A percentile compares a stretch with the other conserved stretches of the same genome.
Evolutionary conservation across 2,329 filamentous ascomycete species (phyloP).

Genomic region (Akanthomyces lecanii): DNA sequence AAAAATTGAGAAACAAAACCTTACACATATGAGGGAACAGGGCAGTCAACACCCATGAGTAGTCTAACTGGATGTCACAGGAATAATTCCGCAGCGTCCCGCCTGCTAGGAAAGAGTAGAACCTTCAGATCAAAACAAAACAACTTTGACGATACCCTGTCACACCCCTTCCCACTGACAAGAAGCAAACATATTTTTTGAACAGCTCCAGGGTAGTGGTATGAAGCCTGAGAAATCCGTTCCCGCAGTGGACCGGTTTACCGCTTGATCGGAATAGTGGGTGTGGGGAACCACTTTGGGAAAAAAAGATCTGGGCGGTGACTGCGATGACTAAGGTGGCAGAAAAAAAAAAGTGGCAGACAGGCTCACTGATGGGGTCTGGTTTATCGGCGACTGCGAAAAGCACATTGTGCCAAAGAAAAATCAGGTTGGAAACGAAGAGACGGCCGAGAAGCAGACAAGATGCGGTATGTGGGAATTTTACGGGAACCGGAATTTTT

Average conservation of each 20-base stretch:
- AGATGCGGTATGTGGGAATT: conserved; percentile 16
- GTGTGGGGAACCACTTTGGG: neutral
- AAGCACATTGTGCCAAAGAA: conserved; percentile 10
- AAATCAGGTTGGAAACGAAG: neutral
- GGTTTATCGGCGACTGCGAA: neutral
- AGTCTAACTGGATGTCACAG: neutral
- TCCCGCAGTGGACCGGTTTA: neutral
- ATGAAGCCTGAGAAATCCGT: neutral
- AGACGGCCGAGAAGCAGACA: conserved; percentile 15
- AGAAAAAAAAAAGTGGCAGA: conserved; percentile 22
- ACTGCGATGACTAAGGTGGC: conserved; percentile 18
- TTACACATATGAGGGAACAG: too few species aligned
- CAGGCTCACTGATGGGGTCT: neutral
- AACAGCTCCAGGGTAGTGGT: neutral
- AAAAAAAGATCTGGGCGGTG: conserved; percentile 11
- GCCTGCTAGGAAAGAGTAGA: too few species aligned
- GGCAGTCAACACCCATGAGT: too few species aligned
- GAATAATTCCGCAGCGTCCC: too few species aligned
- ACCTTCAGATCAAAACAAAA: too few species aligned
- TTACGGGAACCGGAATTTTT: neutral
- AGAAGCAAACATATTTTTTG: neutral
- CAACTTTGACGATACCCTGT: too few species aligned
- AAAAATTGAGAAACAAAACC: too few species aligned
- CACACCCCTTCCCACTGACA: neutral
- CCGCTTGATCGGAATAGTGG: conserved; percentile 10